Conservation (phyloP, 2,329 filamentous ascomycete genomes). For the Fusarium redolens region DNA sequence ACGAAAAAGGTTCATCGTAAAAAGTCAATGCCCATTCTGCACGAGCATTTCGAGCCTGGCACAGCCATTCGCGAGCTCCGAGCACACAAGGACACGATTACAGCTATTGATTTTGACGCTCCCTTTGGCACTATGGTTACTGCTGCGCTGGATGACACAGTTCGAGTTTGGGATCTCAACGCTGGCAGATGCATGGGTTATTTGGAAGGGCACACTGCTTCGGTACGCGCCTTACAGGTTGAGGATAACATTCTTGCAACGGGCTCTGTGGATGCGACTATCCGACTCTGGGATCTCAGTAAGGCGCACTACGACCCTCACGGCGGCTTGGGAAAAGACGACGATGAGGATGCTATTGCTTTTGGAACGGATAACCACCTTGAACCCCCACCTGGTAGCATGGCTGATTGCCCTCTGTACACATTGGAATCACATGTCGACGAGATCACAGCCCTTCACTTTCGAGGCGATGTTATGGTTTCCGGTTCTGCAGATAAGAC, state of each 20-base stretch:
- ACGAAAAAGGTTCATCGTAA: conserved; percentile 69
- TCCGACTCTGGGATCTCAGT: conserved; percentile 94
- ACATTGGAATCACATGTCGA: conserved; percentile 91
- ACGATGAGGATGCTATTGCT: conserved; percentile 75
- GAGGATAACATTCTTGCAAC: conserved; percentile 96
- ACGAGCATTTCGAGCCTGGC: conserved; percentile 94
- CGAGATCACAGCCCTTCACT: conserved; percentile 93
- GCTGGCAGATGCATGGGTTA: conserved; percentile 91
- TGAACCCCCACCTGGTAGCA: conserved; percentile 80
- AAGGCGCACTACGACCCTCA: conserved; percentile 85
- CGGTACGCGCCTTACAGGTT: conserved; percentile 90
- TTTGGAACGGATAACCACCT: conserved; percentile 78
- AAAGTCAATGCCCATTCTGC: conserved; percentile 92
- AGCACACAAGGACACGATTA: conserved; percentile 88
- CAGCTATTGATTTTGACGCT: conserved; percentile 94
- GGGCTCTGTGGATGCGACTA: conserved; percentile 93
- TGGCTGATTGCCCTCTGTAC: conserved; percentile 90
- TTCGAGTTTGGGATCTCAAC: conserved; percentile 96
- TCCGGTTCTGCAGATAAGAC: conserved; percentile 98
- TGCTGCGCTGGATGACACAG: conserved; percentile 90
- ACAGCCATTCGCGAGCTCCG: conserved; percentile 88
- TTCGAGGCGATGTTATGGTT: conserved; percentile 87
- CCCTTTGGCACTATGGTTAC: conserved; percentile 96
- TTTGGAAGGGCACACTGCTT: conserved; percentile 93
- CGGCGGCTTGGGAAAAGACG: conserved; percentile 69